Percentiles rank a stretch among this genome's conserved stretches.
These are phyloP conservation scores for Colletotrichum liaoningense DNA, from an alignment of 2,329 filamentous ascomycete genomes.

Conservation along the genomic window DNA sequence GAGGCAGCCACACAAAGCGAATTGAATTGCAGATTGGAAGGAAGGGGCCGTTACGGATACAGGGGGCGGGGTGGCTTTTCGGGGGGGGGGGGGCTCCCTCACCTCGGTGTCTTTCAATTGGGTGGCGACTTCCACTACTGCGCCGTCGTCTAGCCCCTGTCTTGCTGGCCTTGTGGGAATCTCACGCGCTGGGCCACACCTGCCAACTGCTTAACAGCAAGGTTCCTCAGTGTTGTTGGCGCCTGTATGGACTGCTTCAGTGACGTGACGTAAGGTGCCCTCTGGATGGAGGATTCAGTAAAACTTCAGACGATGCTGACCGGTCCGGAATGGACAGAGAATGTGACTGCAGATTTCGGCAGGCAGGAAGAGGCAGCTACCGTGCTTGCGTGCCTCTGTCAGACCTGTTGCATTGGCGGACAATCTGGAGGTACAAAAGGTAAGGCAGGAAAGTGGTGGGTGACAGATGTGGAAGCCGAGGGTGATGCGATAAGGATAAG, in stretches of 20 bases:
- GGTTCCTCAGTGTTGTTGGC: conserved; percentile 1
- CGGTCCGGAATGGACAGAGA: neutral
- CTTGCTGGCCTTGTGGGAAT: conserved; percentile 29
- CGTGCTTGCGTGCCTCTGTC: conserved; percentile 1
- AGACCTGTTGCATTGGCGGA: neutral
- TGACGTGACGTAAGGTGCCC: neutral
- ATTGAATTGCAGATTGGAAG: conserved; percentile 28
- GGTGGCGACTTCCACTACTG: conserved; percentile 31
- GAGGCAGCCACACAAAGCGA: conserved; percentile 34
- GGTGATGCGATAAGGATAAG: conserved; percentile 27
- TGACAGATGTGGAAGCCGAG: neutral
- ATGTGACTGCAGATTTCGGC: neutral
- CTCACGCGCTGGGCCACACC: conserved; percentile 16
- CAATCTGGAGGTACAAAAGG: too few relatives aligned
- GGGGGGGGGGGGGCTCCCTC: conserved; percentile 32
- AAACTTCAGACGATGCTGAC: neutral
- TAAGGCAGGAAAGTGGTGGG: neutral
- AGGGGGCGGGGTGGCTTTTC: conserved; percentile 31
- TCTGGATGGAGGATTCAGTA: neutral
- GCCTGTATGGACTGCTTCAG: conserved; percentile 12
- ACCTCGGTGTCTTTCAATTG: conserved; percentile 26
- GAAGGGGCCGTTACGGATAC: conserved; percentile 36
- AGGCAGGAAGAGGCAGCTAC: neutral
- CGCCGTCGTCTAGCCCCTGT: conserved; percentile 22
- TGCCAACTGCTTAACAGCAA: neutral